Conservation (phyloP, 306 rosid genomes). For the Quercus robur region DNA sequence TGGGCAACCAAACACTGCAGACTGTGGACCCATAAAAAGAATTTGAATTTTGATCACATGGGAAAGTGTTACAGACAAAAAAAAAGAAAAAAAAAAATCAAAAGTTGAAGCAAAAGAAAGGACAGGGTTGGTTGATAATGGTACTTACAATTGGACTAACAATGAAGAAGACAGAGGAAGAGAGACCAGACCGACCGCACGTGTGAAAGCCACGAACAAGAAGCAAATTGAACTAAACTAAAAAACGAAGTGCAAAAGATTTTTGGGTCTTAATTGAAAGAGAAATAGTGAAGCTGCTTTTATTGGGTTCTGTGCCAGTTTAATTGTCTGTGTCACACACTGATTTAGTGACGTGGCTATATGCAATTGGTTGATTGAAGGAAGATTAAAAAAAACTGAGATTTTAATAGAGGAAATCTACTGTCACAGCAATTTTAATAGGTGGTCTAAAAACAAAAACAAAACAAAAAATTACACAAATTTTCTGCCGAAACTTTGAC, state of each 20-base stretch:
- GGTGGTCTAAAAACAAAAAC: rapidly evolving
- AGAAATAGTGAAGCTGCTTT: neutral
- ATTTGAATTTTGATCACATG: neutral
- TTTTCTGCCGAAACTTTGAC: too few relatives aligned
- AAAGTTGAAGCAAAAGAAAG: neutral
- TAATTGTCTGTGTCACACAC: neutral
- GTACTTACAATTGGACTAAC: neutral
- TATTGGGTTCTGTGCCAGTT: neutral
- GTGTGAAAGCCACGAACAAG: conserved; percentile 2
- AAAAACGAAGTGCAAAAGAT: neutral
- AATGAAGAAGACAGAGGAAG: neutral
- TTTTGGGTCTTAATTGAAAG: too few relatives aligned
- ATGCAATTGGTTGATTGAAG: too few relatives aligned
- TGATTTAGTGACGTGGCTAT: neutral
- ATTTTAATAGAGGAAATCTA: too few relatives aligned
- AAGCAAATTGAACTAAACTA: neutral
- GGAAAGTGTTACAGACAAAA: neutral
- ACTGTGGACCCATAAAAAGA: neutral
- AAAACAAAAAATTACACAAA: too few relatives aligned
- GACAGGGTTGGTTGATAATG: neutral
- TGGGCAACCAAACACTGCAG: conserved; percentile 1
- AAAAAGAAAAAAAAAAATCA: neutral
- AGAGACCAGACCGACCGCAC: neutral
- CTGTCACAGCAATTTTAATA: too few relatives aligned
- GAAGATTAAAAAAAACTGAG: too few relatives aligned